These are phyloP conservation scores for Gomphus sp. DNA, from an alignment of 1,284 basidiomycete genomes.

Conservation along the genomic window DNA sequence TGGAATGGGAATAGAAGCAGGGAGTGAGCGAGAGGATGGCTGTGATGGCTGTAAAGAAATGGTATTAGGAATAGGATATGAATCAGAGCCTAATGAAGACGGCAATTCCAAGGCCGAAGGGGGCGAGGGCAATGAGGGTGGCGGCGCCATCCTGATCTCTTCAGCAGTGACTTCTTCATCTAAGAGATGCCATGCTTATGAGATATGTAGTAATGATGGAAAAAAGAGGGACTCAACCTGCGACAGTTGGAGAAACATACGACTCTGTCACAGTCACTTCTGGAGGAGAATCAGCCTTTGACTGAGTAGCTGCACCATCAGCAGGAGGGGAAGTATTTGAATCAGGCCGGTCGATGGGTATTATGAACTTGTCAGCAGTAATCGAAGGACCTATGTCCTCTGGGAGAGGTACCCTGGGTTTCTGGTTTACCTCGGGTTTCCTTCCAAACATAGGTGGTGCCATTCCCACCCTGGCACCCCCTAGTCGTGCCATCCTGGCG, in stretches of 20 bases:
- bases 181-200: neutral
- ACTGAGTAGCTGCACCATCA: neutral
- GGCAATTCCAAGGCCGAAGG: neutral
- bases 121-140: neutral
- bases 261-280: constrained; percentile 3
- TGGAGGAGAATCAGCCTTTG: neutral
- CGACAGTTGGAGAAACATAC: neutral
- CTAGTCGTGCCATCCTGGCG: constrained; percentile 82
- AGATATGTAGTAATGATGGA: neutral
- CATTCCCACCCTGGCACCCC: constrained; percentile 80
- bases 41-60: constrained; percentile 19
- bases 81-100: neutral
- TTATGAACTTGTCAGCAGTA: neutral
- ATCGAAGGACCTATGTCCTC: constrained; percentile 5
- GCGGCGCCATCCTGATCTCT: neutral
- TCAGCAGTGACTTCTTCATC: neutral
- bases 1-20: constrained; percentile 62
- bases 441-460: constrained; percentile 48
- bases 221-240: neutral
- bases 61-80: neutral
- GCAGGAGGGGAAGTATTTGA: neutral
- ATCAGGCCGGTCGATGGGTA: neutral
- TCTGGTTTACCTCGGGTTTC: constrained; percentile 37
- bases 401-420: constrained; percentile 15
- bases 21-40: constrained; percentile 24